Percentiles rank a stretch among this genome's conserved stretches.
phyloP scores from a whole-genome alignment of 306 rosid species.

The Delonix regia region DNA sequence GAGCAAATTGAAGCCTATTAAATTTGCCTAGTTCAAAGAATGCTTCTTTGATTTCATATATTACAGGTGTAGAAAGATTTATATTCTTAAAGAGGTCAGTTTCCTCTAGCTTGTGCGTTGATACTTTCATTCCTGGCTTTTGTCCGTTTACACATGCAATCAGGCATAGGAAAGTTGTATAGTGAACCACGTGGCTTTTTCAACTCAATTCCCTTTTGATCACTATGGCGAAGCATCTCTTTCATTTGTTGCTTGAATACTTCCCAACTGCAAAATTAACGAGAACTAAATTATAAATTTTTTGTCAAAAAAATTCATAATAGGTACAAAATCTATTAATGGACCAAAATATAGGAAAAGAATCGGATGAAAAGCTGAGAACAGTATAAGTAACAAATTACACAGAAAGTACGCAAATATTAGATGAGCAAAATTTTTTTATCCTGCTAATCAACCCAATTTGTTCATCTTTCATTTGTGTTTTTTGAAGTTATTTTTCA shows the following conservation, averaged over 20 bases:
- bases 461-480: background rate
- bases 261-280: constrained; percentile 63
- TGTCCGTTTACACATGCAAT: constrained; percentile 84
- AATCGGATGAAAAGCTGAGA: background rate
- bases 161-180: constrained; percentile 94
- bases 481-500: background rate
- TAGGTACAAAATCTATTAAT: background rate
- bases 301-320: background rate
- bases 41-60: constrained; percentile 27
- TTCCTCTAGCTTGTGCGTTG: constrained; percentile 29
- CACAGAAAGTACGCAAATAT: constrained; percentile 8
- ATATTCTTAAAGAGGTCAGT: constrained; percentile 33
- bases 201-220: constrained; percentile 76
- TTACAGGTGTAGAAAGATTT: constrained; percentile 50
- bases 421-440: background rate
- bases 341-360: background rate
- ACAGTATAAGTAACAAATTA: background rate
- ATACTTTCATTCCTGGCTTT: constrained; percentile 45
- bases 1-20: constrained; percentile 21
- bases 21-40: constrained; percentile 36
- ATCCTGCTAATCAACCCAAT: background rate
- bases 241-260: constrained; percentile 67
- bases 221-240: constrained; percentile 85
- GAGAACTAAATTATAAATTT: background rate
- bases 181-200: constrained; percentile 75